These are phyloP conservation scores for Phytophthora tubulina DNA, from an alignment of 352 stramenopile species.

Conservation along the genomic window DNA sequence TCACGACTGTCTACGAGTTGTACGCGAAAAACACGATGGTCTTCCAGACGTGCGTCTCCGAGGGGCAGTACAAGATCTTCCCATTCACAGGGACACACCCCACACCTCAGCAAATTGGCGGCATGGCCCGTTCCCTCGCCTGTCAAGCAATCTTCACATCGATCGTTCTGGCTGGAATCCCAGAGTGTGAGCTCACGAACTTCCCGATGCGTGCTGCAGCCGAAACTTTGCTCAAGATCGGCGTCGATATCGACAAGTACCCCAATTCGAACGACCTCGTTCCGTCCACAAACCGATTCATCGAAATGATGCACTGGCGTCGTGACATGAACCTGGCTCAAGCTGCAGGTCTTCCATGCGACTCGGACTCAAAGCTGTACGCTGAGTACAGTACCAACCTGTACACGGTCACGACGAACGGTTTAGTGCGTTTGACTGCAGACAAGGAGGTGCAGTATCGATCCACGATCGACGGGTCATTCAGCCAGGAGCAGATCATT, in stretches of 20 bases:
- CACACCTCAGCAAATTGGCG: slow-evolving; percentile 46
- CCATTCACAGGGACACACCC: slow-evolving; percentile 50
- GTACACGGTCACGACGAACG: slow-evolving; percentile 47
- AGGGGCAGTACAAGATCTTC: slow-evolving; percentile 66
- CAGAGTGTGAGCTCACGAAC: slow-evolving; percentile 58
- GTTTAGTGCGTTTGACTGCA: slow-evolving; percentile 44
- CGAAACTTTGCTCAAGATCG: slow-evolving; percentile 65
- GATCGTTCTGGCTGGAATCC: slow-evolving; percentile 47
- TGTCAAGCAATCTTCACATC: slow-evolving; percentile 60
- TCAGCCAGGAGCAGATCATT: slow-evolving; percentile 33
- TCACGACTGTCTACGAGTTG: slow-evolving; percentile 43
- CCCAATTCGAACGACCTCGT: slow-evolving; percentile 10
- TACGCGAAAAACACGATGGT: slow-evolving; percentile 62
- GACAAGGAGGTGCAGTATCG: slow-evolving; percentile 60
- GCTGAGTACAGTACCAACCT: slow-evolving; percentile 55
- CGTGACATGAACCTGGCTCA: slow-evolving; percentile 58
- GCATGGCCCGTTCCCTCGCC: slow-evolving; percentile 41
- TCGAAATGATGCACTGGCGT: slow-evolving; percentile 55
- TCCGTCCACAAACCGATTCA: slow-evolving; percentile 52
- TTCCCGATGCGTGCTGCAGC: slow-evolving; percentile 54
- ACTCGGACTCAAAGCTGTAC: slow-evolving; percentile 56
- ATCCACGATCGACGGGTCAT: slow-evolving; percentile 20
- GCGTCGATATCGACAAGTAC: slow-evolving; percentile 46
- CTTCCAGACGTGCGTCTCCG: slow-evolving; percentile 54
- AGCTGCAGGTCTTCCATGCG: slow-evolving; percentile 45